Conservation (phyloP, 306 rosid genomes). For the Ammopiptanthus mongolicus region DNA sequence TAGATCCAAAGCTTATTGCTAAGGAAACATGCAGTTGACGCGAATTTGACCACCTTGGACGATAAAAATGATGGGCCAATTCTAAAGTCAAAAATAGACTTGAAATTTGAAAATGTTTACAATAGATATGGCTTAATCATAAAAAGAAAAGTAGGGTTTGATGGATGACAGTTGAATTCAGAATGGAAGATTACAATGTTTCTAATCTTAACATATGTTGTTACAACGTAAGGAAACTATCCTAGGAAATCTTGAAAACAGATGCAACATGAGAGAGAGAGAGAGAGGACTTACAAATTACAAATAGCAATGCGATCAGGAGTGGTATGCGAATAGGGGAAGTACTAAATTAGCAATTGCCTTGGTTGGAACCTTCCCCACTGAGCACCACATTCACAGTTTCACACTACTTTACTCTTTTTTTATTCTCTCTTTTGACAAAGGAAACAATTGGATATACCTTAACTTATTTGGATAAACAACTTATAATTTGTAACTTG, state of each 20-base stretch:
- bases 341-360: neutral
- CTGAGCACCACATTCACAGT: too few relatives aligned
- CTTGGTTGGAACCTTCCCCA: neutral
- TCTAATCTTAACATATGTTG: neutral
- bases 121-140: neutral
- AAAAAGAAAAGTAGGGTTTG: neutral
- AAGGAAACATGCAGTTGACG: neutral
- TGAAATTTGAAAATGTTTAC: neutral
- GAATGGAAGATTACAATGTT: neutral
- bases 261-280: neutral
- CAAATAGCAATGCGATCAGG: neutral
- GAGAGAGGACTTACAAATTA: neutral
- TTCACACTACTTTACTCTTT: too few relatives aligned
- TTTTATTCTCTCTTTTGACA: too few relatives aligned
- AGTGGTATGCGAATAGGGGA: neutral
- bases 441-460: too few relatives aligned
- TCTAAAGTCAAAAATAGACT: slow-evolving; percentile 8
- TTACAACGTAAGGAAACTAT: neutral
- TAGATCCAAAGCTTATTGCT: slow-evolving; percentile 20
- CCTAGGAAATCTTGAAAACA: neutral
- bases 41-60: neutral
- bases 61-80: neutral
- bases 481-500: too few relatives aligned
- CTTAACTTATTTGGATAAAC: too few relatives aligned
- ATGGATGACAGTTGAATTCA: neutral